Conservation (phyloP, 352 stramenopile genomes). For the Phytophthora crassamura region DNA sequence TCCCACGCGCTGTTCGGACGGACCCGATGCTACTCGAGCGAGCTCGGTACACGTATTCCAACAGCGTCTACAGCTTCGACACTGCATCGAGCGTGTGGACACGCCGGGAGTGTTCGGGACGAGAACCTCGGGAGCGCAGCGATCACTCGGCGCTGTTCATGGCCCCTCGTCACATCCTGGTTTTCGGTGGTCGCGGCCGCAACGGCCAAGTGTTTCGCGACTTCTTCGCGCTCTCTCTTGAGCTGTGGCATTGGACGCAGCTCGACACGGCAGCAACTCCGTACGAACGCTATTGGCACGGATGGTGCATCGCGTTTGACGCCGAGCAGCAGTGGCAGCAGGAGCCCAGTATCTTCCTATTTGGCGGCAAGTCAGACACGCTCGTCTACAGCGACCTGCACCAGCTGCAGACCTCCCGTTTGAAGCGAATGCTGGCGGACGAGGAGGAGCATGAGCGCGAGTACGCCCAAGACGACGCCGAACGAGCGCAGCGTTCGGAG, state of each 20-base stretch:
- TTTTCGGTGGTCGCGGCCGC: slow-evolving; percentile 62
- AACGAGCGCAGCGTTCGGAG: background rate
- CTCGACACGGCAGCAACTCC: slow-evolving; percentile 36
- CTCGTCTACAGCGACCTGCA: slow-evolving; percentile 60
- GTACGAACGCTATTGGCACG: slow-evolving; percentile 56
- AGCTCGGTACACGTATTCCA: slow-evolving; percentile 65
- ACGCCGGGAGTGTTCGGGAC: slow-evolving; percentile 47
- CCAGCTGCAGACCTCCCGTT: slow-evolving; percentile 32
- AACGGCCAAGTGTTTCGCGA: slow-evolving; percentile 65
- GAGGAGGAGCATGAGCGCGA: slow-evolving; percentile 18
- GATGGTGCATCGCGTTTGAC: slow-evolving; percentile 40
- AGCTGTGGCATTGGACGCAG: slow-evolving; percentile 56
- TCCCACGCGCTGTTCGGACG: slow-evolving; percentile 36
- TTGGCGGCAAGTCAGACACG: slow-evolving; percentile 70
- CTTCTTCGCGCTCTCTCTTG: slow-evolving; percentile 52
- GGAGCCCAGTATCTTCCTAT: slow-evolving; percentile 55
- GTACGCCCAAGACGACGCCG: background rate
- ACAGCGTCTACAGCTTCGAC: slow-evolving; percentile 64
- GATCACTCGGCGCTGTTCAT: slow-evolving; percentile 69
- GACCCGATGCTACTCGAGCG: slow-evolving; percentile 65
- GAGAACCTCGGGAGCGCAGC: slow-evolving; percentile 49
- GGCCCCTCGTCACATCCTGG: slow-evolving; percentile 47
- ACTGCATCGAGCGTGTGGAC: slow-evolving; percentile 43
- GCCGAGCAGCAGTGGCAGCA: slow-evolving; percentile 30
- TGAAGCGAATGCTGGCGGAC: slow-evolving; percentile 25